A percentile compares a stretch with the other conserved stretches of the same genome.
These are phyloP conservation scores for Davidsoniella virescens DNA, from an alignment of 2,329 filamentous ascomycete species.

Conservation along the genomic window DNA sequence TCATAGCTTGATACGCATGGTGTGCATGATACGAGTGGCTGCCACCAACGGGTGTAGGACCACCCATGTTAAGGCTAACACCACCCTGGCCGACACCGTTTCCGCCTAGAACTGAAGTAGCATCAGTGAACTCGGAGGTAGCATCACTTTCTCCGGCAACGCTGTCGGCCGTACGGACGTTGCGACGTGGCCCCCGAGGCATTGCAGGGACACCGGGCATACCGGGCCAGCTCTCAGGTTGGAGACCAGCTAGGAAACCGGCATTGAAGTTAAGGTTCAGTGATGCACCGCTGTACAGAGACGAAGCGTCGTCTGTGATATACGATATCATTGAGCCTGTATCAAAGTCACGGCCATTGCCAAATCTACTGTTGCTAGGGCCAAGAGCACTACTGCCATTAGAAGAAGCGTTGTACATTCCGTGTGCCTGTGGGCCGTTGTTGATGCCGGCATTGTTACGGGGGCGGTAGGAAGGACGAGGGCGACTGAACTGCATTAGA, in stretches of 20 bases:
- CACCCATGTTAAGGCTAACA: slow-evolving; percentile 11
- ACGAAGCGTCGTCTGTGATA: slow-evolving; percentile 93
- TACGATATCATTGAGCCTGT: slow-evolving; percentile 84
- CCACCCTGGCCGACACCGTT: slow-evolving; percentile 59
- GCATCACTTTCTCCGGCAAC: slow-evolving; percentile 85
- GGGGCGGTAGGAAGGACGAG: slow-evolving; percentile 77
- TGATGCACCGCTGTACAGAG: slow-evolving; percentile 71
- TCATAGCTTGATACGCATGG: not conserved
- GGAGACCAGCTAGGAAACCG: slow-evolving; percentile 80
- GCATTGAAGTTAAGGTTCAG: slow-evolving; percentile 70
- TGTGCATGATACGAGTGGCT: not conserved
- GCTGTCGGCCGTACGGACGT: slow-evolving; percentile 55
- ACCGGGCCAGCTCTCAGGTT: slow-evolving; percentile 73
- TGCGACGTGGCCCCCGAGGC: slow-evolving; percentile 49
- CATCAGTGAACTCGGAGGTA: slow-evolving; percentile 77
- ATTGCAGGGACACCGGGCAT: slow-evolving; percentile 46
- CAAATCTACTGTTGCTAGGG: slow-evolving; percentile 20
- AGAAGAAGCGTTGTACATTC: slow-evolving; percentile 15
- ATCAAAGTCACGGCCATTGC: slow-evolving; percentile 43
- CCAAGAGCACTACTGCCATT: not conserved
- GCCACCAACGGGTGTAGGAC: not conserved
- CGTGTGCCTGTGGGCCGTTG: slow-evolving; percentile 2
- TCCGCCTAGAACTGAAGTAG: slow-evolving; percentile 61
- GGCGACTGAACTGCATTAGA: slow-evolving; percentile 83
- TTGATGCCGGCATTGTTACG: slow-evolving; percentile 14